Percentiles rank a stretch among this genome's conserved stretches.
Conservation (phyloP, 2,329 filamentous ascomycete genomes). For the Nakataea oryzae region DNA sequence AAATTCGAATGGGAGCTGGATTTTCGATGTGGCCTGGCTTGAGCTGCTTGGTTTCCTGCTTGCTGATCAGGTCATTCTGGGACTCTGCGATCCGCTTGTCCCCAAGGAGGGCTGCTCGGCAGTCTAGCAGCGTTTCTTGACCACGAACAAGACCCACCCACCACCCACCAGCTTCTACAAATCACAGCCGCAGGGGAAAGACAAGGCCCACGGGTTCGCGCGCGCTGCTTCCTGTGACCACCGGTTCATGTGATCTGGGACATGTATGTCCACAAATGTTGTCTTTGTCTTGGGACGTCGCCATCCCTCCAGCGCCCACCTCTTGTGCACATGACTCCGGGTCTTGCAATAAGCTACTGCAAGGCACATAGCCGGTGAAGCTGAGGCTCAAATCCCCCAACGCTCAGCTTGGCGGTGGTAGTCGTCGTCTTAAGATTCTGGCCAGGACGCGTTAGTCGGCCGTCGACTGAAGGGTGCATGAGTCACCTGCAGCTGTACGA, state of each 20-base stretch:
- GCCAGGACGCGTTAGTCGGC: too few relatives aligned
- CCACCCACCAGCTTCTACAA: neutral
- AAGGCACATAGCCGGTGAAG: too few relatives aligned
- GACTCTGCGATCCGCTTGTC: constrained; percentile 26
- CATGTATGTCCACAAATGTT: constrained; percentile 41
- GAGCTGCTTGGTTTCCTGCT: constrained; percentile 28
- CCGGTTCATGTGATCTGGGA: constrained; percentile 34
- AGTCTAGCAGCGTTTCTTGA: constrained; percentile 28
- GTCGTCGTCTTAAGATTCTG: too few relatives aligned
- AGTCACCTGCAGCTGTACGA: neutral
- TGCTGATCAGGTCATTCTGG: constrained; percentile 34
- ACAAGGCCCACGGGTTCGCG: constrained; percentile 25
- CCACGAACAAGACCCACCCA: too few relatives aligned
- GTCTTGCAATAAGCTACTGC: too few relatives aligned
- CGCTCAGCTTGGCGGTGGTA: too few relatives aligned
- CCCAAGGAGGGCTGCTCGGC: constrained; percentile 25
- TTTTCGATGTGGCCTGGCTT: constrained; percentile 25
- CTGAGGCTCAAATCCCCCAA: neutral
- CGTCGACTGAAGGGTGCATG: neutral
- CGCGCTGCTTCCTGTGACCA: constrained; percentile 31
- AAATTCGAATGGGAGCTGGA: constrained; percentile 32
- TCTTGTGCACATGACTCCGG: constrained; percentile 39
- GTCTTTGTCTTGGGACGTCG: constrained; percentile 35
- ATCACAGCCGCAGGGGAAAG: too few relatives aligned
- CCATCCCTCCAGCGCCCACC: constrained; percentile 32